Base-by-base conservation (phyloP, 2,329 filamentous ascomycete genomes). In the Xylaria digitata region DNA sequence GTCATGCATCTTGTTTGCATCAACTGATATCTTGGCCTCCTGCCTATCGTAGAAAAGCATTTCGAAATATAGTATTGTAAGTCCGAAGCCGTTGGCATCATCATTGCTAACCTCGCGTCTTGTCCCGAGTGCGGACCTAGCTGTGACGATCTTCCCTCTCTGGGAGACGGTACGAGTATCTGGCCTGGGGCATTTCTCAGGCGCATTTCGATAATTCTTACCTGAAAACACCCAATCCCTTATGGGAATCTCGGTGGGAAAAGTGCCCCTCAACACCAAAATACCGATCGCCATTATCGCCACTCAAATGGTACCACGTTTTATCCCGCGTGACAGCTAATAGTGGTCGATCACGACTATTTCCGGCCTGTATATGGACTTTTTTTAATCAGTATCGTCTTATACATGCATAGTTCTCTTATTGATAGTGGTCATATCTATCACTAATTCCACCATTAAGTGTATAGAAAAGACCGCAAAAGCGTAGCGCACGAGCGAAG, bases 131-230 rank as follows among this genome's bases (percentile, higher is more conserved):
- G 69, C 67, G 70, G 67, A 69, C 67, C 54, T 45, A 34, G 48
- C 32, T 32, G 6, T 60, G 73, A 66, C 68, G 73, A 75, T 75
- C 73, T 61, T 65, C 65, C 68, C 67, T 59, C 30, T 37, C 66
- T 72, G 32, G 52, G 52, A 67, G 63, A n/a, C 66, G 63, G 68
- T 50, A 66, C 48, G 58, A 57, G 23, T 64, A 67, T 26, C 66
- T 66, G 58, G 54, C 54, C 52, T 54, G 65, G 58, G 54, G 37
- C 40, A 13, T 19, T 48, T 42, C 30, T 65, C 55, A 57, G 58
- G 60, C 48, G 54, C 21, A 37, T 42, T 55, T 56, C 4, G 32
- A 45, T 45, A 37, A 42, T 56, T 30, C 56, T 57, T 48, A 69
- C 66, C 66, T 66, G 63, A 69, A 59, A 26, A 30, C 62, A 45